Evolutionary conservation across 2,329 filamentous ascomycete species (phyloP), one percentile per base, ranked within the genome.

Genomic region (Sclerotinia borealis): DNA sequence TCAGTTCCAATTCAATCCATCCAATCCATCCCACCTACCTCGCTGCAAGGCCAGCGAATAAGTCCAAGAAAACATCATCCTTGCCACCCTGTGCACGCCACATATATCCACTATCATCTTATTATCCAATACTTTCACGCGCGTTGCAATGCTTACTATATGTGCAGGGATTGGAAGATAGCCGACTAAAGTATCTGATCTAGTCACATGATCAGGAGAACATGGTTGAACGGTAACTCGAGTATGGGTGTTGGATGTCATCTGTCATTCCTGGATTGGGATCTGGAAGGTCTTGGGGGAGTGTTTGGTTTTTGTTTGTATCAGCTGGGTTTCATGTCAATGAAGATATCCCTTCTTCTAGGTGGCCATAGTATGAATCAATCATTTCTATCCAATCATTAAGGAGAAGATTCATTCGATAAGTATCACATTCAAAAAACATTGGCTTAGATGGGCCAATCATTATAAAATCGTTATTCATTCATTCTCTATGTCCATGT

Each of bases 11-110:
- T 55, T 25, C 22, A 27, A 47, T 47, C 43, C 43, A 47, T 39
- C 50, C 22, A 27, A 37, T 54, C 22, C 36, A 54, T 55, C 43
- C 43, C n/a, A 45, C 52, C 52, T 37, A 34, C 36, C 51, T 54
- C 22, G 34, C 58, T 60, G 58, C 58, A 60, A 60, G 34, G 58
- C 58, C 58, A 60, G 58, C 58, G 58, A 60, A 60, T 52, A 52
- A 58, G 39, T 36, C 54, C 54, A 58, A 41, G 39, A 58, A 58
- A 55, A 25, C n/a, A 31, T 4, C 43, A 56, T 34, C 54, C 54
- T 19, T 56, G 39, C 19, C 45, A 56, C 41, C 25, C 4, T 22
- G 13, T 34, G 27, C 10, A 22, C 54, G 41, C 39, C 54, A 56
- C 54, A 22, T n/a, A 56, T 22, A 31, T 41, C 37, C 37, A 55